phyloP scores from a whole-genome alignment of 768 basidiomycete species.

The Russula emetica region DNA sequence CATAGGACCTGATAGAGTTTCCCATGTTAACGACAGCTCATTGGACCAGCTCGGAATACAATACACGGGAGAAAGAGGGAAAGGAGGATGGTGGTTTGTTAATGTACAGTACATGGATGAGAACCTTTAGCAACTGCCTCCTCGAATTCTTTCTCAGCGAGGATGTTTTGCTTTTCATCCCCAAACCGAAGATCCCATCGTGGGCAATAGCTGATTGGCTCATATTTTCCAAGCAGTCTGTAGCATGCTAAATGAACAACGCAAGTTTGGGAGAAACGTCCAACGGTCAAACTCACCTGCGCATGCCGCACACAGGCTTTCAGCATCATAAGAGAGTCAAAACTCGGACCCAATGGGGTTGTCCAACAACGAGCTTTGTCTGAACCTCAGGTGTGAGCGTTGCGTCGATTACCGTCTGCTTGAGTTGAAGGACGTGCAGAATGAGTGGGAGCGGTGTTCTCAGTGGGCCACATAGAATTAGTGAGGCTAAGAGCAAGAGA shows the following conservation, averaged over 20 bases:
- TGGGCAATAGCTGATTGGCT: slow-evolving; percentile 50
- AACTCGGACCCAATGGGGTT: no score
- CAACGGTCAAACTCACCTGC: slow-evolving; percentile 38
- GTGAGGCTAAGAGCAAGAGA: no score
- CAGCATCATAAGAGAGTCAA: no score
- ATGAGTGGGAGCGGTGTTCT: no score
- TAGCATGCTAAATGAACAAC: not conserved
- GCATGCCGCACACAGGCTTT: no score
- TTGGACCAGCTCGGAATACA: not conserved
- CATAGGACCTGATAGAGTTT: no score
- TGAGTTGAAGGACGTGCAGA: no score
- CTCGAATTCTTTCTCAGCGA: slow-evolving; percentile 54
- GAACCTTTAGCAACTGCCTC: slow-evolving; percentile 52
- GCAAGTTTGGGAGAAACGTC: not conserved
- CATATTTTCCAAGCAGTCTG: slow-evolving; percentile 54
- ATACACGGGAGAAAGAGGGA: not conserved
- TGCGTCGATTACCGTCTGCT: no score
- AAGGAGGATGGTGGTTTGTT: not conserved
- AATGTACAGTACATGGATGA: slow-evolving; percentile 54
- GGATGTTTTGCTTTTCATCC: slow-evolving; percentile 51
- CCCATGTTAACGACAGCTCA: no score
- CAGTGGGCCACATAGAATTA: no score
- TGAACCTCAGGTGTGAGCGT: no score
- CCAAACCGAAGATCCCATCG: slow-evolving; percentile 59
- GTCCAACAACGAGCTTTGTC: no score